Base-by-base conservation (phyloP, 163 green algal species). In the Botryococcus braunii region DNA sequence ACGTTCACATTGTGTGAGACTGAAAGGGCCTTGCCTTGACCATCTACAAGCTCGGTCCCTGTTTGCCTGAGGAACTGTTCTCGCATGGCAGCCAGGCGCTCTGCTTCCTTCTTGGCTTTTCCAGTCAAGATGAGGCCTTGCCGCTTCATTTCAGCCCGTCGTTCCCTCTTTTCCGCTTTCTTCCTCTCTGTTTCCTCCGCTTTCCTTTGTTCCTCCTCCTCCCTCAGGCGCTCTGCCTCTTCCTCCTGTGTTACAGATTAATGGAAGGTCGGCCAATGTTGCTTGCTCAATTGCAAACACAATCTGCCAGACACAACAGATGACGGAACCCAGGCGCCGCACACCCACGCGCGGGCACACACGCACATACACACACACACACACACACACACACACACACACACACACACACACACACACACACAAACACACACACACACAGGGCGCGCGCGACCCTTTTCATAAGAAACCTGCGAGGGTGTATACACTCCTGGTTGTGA, bases 31-130 rank as follows among this genome's bases (percentile, higher is more conserved):
- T 13, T 55, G 21, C 46, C 46, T 55, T 13, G 8, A 62, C 13
- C 52, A 17, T 25, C 52, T 35, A 27, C 25, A 62, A 62, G 39
- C n/a, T 73, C 59, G 32, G 82, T 27, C 36, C 73, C 78, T 23
- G 79, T 81, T 67, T 88, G 71, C 27, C 78, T 77, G 27, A 98
- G 82, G 60, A 98, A 75, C 84, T 97, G 86, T 56, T 93, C 88
- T 9, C 92, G 74, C 32, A 95, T 82, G 34, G 84, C 85, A 0
- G 86, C 91, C 65, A 92, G 77, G 32, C 89, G 78, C 74, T 92
- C 84, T 23, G 86, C 85, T 77, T 97, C 90, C 58, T 85, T 86
- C 86, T 96, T 96, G 56, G 83, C 83, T 76, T 96, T 96, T 74
- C 86, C 86, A 17, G 85, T 95, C 38, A 96, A 81, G 74, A 96